phyloP scores from a whole-genome alignment of 495 filamentous ascomycete genomes.

The Daldinia bambusicola region DNA sequence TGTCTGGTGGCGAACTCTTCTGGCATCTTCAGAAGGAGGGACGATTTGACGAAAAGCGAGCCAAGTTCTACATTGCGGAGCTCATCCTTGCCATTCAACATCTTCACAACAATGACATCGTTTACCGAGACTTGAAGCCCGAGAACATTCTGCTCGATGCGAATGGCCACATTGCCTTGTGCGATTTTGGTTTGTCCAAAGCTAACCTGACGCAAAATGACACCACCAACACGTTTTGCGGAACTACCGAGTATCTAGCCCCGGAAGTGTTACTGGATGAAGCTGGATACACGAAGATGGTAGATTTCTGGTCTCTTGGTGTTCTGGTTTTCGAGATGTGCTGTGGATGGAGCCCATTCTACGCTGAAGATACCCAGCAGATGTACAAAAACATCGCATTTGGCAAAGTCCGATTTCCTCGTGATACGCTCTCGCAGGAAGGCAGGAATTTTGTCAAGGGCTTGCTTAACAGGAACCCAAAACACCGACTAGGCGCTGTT shows the following conservation, averaged over 20 bases:
- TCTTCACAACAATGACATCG: constrained; percentile 95
- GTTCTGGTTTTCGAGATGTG: constrained; percentile 99
- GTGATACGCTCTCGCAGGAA: constrained; percentile 91
- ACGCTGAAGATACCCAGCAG: constrained; percentile 98
- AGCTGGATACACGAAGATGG: constrained; percentile 99
- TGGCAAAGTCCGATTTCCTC: constrained; percentile 95
- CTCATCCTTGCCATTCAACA: constrained; percentile 95
- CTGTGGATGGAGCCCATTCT: constrained; percentile 98
- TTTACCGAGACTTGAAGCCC: constrained; percentile 97
- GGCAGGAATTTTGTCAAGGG: constrained; percentile 98
- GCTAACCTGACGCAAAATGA: constrained; percentile 95
- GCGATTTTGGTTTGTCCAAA: constrained; percentile 97
- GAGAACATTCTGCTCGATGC: constrained; percentile 96
- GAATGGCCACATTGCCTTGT: constrained; percentile 92
- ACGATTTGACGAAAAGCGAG: constrained; percentile 90
- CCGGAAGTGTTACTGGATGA: constrained; percentile 96
- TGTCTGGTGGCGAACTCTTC: constrained; percentile 98
- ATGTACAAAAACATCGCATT: constrained; percentile 99
- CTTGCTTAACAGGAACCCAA: constrained; percentile 94
- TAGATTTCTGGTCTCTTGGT: constrained; percentile 98
- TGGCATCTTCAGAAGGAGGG: constrained; percentile 99
- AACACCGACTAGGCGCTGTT: constrained; percentile 90
- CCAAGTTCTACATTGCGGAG: constrained; percentile 99
- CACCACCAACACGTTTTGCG: constrained; percentile 98
- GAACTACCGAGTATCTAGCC: constrained; percentile 96